Percentiles rank a stretch among this genome's conserved stretches.
These are phyloP conservation scores for Metarhizium robertsii DNA, from an alignment of 2,329 filamentous ascomycete species.

Conservation along the genomic window DNA sequence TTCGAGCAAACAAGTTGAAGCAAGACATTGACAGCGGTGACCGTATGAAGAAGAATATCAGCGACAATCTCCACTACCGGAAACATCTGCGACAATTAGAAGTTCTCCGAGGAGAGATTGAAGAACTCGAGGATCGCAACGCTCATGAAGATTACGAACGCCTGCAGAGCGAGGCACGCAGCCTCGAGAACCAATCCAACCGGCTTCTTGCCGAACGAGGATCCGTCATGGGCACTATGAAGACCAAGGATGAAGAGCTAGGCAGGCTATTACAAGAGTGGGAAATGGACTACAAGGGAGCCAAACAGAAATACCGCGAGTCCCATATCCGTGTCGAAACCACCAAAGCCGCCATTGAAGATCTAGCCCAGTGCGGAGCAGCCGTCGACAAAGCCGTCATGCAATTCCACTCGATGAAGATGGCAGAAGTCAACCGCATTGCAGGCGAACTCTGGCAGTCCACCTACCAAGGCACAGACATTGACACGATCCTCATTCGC, in stretches of 20 bases:
- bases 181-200: constrained; percentile 59
- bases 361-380: constrained; percentile 70
- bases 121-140: constrained; percentile 65
- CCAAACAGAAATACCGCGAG: constrained; percentile 71
- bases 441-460: constrained; percentile 94
- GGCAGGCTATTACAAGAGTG: constrained; percentile 65
- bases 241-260: constrained; percentile 76
- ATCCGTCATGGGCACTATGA: constrained; percentile 67
- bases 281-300: constrained; percentile 79
- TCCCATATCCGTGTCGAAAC: constrained; percentile 84
- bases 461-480: constrained; percentile 94
- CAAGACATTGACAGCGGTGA: constrained; percentile 71
- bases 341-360: constrained; percentile 86
- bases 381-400: constrained; percentile 95
- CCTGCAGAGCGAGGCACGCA: constrained; percentile 59
- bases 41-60: constrained; percentile 75
- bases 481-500: constrained; percentile 91
- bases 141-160: constrained; percentile 74
- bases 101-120: constrained; percentile 58
- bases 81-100: constrained; percentile 62
- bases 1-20: constrained; percentile 67
- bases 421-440: constrained; percentile 96
- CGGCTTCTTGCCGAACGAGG: constrained; percentile 63
- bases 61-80: constrained; percentile 81
- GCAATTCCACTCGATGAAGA: constrained; percentile 92